phyloP scores from a whole-genome alignment of 805 yeast species.

The Sugiyamaella boreocaroliniensis region DNA sequence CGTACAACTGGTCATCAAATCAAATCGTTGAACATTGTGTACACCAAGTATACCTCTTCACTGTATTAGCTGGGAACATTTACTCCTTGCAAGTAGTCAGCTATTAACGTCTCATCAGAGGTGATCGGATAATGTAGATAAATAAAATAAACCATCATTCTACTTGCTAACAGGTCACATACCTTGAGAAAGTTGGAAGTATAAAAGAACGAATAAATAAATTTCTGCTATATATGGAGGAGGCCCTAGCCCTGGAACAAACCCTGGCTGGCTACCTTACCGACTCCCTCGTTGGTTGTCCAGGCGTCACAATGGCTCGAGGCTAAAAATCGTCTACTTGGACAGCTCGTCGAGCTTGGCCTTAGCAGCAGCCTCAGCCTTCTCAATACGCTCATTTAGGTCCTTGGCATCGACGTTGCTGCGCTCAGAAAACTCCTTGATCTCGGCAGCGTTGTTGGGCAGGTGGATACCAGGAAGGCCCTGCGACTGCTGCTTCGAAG shows the following conservation, averaged over 20 bases:
- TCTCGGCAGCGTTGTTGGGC: slow-evolving; percentile 56
- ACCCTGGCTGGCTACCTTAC: neutral
- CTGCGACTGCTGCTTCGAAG: slow-evolving; percentile 6
- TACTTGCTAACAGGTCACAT: neutral
- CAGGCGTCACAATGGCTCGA: no score
- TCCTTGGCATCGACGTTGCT: slow-evolving; percentile 51
- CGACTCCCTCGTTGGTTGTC: no score
- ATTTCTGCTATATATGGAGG: neutral
- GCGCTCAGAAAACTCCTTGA: slow-evolving; percentile 57
- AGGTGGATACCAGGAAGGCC: slow-evolving; percentile 49
- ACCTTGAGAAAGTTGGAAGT: neutral
- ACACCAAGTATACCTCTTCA: no score
- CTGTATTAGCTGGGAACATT: neutral
- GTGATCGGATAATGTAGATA: slow-evolving; percentile 26
- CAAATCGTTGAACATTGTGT: no score
- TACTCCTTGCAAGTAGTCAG: neutral
- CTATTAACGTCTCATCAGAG: slow-evolving; percentile 6
- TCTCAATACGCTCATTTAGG: slow-evolving; percentile 41
- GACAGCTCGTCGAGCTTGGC: slow-evolving; percentile 5
- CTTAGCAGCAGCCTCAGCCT: slow-evolving; percentile 16
- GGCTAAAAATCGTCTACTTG: neutral
- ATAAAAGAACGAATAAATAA: neutral
- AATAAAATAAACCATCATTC: slow-evolving; percentile 36
- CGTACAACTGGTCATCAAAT: no score
- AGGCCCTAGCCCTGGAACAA: neutral